Evolutionary conservation across 306 rosid genomes (phyloP).

Genomic region (Nissolia schottii): DNA sequence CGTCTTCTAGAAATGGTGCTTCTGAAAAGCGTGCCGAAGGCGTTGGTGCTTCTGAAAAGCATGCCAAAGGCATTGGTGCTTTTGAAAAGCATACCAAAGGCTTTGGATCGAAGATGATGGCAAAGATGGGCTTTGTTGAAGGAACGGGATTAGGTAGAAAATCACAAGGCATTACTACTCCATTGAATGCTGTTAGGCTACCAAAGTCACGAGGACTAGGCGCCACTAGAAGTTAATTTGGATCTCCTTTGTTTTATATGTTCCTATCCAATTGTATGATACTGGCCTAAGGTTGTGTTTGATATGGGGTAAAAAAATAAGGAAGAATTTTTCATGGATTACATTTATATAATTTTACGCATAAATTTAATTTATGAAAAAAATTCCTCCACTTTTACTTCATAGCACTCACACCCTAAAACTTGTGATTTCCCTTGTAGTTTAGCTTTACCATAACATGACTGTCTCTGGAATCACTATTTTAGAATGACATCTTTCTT

Average conservation of each 20-base stretch:
- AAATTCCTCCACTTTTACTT: too few relatives aligned
- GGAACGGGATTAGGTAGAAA: constrained; percentile 75
- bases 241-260: neutral
- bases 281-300: too few relatives aligned
- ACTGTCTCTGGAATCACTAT: neutral
- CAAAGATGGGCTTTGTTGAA: constrained; percentile 90
- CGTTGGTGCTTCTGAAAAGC: constrained; percentile 75
- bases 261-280: neutral
- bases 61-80: constrained; percentile 59
- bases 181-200: constrained; percentile 57
- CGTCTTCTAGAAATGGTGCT: constrained; percentile 41
- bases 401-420: too few relatives aligned
- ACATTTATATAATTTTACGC: too few relatives aligned
- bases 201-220: constrained; percentile 87
- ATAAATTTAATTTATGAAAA: too few relatives aligned
- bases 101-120: constrained; percentile 94
- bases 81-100: constrained; percentile 91
- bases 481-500: neutral
- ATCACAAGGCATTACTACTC: constrained; percentile 79
- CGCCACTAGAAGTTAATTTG: constrained; percentile 44
- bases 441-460: neutral
- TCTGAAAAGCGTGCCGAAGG: constrained; percentile 63
- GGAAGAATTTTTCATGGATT: too few relatives aligned
- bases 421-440: neutral
- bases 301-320: too few relatives aligned